Evolutionary conservation across 225 moss, liverwort and hornwort genomes (phyloP).

Genomic region (Climacium dendroides): DNA sequence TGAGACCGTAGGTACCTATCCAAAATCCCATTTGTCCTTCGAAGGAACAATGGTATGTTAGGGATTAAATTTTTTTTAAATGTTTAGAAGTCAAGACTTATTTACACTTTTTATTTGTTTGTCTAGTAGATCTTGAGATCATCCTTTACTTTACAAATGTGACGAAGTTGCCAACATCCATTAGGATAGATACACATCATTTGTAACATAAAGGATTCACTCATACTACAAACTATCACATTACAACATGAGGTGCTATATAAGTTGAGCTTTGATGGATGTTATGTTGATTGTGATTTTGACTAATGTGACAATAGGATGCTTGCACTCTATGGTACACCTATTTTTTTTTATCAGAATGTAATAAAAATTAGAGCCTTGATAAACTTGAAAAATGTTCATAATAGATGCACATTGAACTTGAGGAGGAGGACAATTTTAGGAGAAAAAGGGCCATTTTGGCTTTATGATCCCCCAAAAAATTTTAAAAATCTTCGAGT

Average conservation of each 20-base stretch:
- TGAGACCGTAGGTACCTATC: too few relatives aligned
- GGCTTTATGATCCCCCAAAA: too few relatives aligned
- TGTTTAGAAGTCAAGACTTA: too few relatives aligned
- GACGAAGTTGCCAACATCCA: background rate
- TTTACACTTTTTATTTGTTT: background rate
- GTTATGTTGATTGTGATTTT: background rate
- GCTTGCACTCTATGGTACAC: rapidly evolving
- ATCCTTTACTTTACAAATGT: background rate
- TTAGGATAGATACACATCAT: background rate
- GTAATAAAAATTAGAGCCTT: background rate
- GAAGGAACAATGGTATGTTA: too few relatives aligned
- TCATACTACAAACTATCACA: background rate
- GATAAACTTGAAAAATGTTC: background rate
- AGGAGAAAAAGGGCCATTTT: rapidly evolving
- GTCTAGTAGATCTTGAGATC: background rate
- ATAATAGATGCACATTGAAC: background rate
- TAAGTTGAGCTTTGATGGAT: background rate
- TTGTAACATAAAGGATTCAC: background rate
- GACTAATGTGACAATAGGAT: background rate
- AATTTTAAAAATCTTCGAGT: background rate
- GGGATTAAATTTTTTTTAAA: too few relatives aligned
- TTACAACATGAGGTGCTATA: background rate
- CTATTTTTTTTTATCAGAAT: background rate
- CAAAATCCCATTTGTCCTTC: too few relatives aligned
- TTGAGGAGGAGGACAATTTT: background rate